Evolutionary conservation across 1,139 yeast genomes (phyloP).

Genomic region (Saccharomyces hybrid): DNA sequence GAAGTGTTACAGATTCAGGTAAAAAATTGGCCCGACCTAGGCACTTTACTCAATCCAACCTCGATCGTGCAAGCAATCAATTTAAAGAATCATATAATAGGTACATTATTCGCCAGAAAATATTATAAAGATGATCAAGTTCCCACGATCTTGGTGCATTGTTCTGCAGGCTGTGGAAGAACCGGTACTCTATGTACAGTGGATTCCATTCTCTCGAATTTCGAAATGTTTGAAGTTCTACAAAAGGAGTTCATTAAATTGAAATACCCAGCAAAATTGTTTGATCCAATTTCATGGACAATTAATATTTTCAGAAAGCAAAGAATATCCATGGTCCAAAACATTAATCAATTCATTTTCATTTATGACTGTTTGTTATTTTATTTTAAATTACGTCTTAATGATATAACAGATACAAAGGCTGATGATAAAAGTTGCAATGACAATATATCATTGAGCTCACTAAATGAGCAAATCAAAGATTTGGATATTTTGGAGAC

Average conservation of each 20-base stretch:
- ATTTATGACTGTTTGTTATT: conserved; percentile 51
- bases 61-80: conserved; percentile 31
- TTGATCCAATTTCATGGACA: conserved; percentile 44
- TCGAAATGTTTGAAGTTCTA: conserved; percentile 18
- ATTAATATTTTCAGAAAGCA: conserved; percentile 56
- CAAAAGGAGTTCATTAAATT: neutral
- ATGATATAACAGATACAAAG: conserved; percentile 2
- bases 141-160: conserved; percentile 58
- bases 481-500: neutral
- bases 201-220: conserved; percentile 39
- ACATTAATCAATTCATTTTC: conserved; percentile 62
- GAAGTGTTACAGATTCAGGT: conserved; percentile 60
- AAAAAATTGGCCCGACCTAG: conserved; percentile 75
- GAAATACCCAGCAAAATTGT: conserved; percentile 8
- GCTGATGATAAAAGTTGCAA: conserved; percentile 2
- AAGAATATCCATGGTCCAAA: conserved; percentile 80
- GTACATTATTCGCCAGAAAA: conserved; percentile 17
- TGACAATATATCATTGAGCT: neutral
- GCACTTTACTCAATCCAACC: conserved; percentile 37
- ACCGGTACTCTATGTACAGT: conserved; percentile 79
- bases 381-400: conserved; percentile 22
- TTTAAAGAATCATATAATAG: conserved; percentile 26
- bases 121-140: conserved; percentile 18
- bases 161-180: conserved; percentile 89
- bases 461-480: neutral